Evolutionary conservation across 345 rosid genomes (phyloP), one percentile per base, ranked within the genome.

Genomic region (Salix purpurea): DNA sequence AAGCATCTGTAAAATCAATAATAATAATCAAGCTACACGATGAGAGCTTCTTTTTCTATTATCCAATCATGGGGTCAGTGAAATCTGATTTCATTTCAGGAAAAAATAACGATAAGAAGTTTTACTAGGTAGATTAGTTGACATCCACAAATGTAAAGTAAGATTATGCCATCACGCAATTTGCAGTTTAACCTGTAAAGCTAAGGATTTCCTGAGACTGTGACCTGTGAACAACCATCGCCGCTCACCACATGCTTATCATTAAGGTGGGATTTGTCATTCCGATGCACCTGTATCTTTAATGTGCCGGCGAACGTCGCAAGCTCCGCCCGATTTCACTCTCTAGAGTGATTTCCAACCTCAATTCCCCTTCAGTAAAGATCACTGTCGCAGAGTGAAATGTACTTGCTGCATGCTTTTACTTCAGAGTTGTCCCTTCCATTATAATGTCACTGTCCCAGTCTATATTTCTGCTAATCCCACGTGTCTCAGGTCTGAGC

Each of bases 371-470:
- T 21, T 52, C 58, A 5, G 8, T 2, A 18, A 52, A 18, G 58
- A 50, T 18, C 7, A 52, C 23, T 52, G 1, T 52, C 4, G 73
- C 11, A 0, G 34, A 50, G 37, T n/a, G 13, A 48, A 1, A 23
- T 30, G 40, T 30, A 10, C 73, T 70, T 2, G 11, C n/a, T 10
- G 15, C 5, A 69, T 28, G 10, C 61, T 68, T 68, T 16, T 77
- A 30, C 10, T 72, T 75, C 64, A 32, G 58, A 18, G 58, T 50
- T 37, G n/a, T 75, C 82, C 65, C 40, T 21, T 52, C n/a, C 19
- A 7, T 52, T 52, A 52, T 18, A 18, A 19, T 18, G 56, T 26
- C 42, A 28, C 37, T 39, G 46, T 42, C 46, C 13, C 46, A 2
- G 13, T 42, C 46, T 42, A 42, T 42, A 11, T 42, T 37, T 6